Evolutionary conservation across 2,329 filamentous ascomycete species (phyloP).

Genomic region (Colletotrichum paranaense): DNA sequence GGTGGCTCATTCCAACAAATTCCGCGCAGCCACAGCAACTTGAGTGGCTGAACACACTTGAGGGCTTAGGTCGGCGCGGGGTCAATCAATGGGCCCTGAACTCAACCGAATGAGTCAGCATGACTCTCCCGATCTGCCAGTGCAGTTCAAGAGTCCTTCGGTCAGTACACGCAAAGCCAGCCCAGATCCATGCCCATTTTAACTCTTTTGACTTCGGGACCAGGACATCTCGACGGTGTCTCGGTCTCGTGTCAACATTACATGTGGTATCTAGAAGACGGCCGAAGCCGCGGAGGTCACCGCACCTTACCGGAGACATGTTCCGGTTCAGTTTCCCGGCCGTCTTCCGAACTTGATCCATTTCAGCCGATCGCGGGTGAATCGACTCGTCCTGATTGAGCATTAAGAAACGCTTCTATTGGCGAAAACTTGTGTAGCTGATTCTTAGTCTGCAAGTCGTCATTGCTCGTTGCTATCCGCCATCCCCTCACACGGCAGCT

Average conservation of each 20-base stretch:
- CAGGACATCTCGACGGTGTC: no score
- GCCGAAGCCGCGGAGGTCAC: neutral
- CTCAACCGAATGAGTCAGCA: no score
- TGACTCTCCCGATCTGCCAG: no score
- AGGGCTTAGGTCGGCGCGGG: no score
- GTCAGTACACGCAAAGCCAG: no score
- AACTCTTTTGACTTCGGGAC: no score
- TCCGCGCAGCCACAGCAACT: no score
- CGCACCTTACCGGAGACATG: neutral
- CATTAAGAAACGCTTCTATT: neutral
- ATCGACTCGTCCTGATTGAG: neutral
- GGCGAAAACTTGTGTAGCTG: neutral
- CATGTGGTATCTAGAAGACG: neutral
- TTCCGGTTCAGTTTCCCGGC: neutral
- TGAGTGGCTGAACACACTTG: no score
- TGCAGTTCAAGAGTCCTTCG: no score
- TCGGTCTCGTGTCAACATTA: neutral
- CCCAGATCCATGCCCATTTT: no score
- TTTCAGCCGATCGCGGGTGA: neutral
- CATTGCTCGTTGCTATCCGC: conserved; percentile 11
- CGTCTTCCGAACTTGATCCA: neutral
- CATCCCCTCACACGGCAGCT: neutral
- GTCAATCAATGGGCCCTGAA: no score
- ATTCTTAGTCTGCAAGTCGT: neutral
- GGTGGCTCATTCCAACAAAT: no score